Evolutionary conservation across 805 yeast genomes (phyloP), one percentile per base, ranked within the genome.

Genomic region (Debaryomyces prosopidis): DNA sequence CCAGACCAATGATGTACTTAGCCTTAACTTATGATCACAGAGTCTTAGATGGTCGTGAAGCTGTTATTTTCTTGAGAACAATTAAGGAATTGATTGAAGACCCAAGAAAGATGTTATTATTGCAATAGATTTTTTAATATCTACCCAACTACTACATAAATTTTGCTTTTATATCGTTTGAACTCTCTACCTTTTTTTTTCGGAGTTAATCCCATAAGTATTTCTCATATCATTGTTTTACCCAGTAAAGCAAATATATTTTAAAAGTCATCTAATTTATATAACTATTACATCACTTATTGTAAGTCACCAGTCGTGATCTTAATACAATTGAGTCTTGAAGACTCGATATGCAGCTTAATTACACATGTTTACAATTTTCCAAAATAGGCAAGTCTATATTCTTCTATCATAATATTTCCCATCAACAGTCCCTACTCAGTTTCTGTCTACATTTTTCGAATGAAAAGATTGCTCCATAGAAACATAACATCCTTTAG

Each of bases 1-100:
- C 92, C 37, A 87, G 98, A 79, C 99, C 99, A 68, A 92, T 94
- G 98, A 94, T 94, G 99, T 94, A 94, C 81, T 75, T 94, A 62
- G 99, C 99, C 44, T 85, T 94, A 70, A 92, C 99, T 47, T 94
- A 94, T 71, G 99, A 94, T 68, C 99, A 94, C 78, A 87, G 99
- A 79, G 84, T 94, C 66, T 78, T 94, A 66, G 99, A 94, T 67
- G 99, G 99, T 59, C 89, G 98, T 75, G 99, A 94, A 77, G 98
- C 97, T 46, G 99, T 94, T 51, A 88, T 92, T 49, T 94, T 92
- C 89, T 81, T 94, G 75, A 91, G 84, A 79, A 89, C 96, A 30
- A 85, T 94, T 54, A 94, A 94, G 80, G 99, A 94, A 76, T 82
- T 88, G 72, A 89, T 94, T 58, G 98, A 94, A 79, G 99, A 94